Base-by-base conservation (phyloP, 306 rosid genomes). In the Heteromeles arbutifolia region DNA sequence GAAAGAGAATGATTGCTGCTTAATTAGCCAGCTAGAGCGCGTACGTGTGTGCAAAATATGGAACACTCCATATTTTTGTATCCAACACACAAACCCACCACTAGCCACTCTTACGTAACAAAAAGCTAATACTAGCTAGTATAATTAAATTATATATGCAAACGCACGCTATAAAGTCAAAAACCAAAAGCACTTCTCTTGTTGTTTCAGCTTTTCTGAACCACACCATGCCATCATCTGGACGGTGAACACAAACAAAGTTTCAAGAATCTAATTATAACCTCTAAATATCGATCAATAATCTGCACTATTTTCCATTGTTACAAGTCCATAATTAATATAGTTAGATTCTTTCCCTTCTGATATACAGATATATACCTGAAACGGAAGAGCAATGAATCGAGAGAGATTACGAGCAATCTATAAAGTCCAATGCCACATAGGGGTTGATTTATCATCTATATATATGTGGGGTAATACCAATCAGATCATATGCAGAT, bases 201-300 rank as follows among this genome's bases (percentile, higher is more conserved):
- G 37, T 67, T 24, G 65, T 31, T 75, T 57, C 72, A 74, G 75
- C 81, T 79, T 79, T 83, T 65, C 65, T 65, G 65, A 44, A 45
- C 52, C 18, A 57, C 75, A 67, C 41, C 41, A 37, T 18, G 28
- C 6, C 53, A 64, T 50, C 70, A 45, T 45, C 19, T 77, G 82
- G 83, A 48, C 78, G 71, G 75, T 70, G 80, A 31, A 29, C 58
- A 21, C 41, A 6, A 4, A 44, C 4, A 6, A 25, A 56, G 52
- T 45, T 45, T 45, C 52, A 8, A 61, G 61, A 80, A 62, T 50
- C 79, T 48, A 59, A 54, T 32, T 32, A 32, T 3, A 21, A 45
- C 6, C 18, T 45, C 52, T 45, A 45, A 45, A 45, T 45, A 45
- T 45, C 18, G 52, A 45, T 45, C 52, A 45, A 13, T 3, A 14